phyloP scores from a whole-genome alignment of 345 rosid genomes.

The Passiflora organensis region DNA sequence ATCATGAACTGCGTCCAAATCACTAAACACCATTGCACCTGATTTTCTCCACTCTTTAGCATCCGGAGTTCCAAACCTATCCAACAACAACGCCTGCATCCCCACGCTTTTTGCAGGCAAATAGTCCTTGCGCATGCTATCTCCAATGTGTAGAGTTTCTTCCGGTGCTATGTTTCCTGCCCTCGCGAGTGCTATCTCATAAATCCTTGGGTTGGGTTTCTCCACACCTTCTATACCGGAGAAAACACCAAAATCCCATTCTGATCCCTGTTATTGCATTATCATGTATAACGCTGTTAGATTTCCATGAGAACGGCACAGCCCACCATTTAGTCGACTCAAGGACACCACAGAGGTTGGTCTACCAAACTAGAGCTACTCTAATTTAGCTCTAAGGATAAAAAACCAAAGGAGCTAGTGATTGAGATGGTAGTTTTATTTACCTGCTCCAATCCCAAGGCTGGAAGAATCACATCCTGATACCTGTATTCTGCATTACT shows the following conservation, averaged over 20 bases:
- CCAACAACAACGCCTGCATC: constrained; percentile 83
- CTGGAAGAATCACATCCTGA: constrained; percentile 84
- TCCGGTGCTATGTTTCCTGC: constrained; percentile 76
- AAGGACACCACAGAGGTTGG: no score
- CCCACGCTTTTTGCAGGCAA: constrained; percentile 76
- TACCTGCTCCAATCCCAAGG: constrained; percentile 77
- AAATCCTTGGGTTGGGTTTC: constrained; percentile 83
- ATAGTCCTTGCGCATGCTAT: constrained; percentile 89
- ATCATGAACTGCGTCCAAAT: constrained; percentile 61
- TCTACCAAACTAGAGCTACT: neutral
- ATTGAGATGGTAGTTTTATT: neutral
- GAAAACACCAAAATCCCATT: constrained; percentile 97
- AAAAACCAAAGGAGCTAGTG: no score
- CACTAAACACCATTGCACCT: constrained; percentile 79
- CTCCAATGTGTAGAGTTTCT: constrained; percentile 75
- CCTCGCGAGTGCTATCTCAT: constrained; percentile 61
- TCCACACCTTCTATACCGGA: constrained; percentile 90
- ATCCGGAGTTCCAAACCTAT: constrained; percentile 79
- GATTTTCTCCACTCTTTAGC: constrained; percentile 76
- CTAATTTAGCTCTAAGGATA: neutral
- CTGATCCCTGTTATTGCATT: constrained; percentile 48
- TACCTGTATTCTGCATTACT: constrained; percentile 90
- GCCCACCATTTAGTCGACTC: no score
- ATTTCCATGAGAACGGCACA: neutral
- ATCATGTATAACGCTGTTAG: neutral